Percentiles rank a stretch among this genome's conserved stretches.
Evolutionary conservation across 176 grass and related monocot genomes (phyloP).

Genomic region (Oryza glumipatula): DNA sequence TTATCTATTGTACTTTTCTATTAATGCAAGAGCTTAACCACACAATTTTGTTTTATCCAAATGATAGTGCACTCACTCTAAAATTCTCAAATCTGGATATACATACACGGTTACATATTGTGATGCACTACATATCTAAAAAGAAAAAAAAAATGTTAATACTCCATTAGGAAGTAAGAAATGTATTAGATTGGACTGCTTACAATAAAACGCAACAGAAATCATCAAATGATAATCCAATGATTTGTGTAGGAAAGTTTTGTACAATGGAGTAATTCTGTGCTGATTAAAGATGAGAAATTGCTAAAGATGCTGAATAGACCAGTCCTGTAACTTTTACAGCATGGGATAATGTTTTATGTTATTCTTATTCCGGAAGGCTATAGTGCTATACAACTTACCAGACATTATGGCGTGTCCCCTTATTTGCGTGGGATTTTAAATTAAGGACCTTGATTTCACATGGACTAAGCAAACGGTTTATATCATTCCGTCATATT

Average conservation of each 20-base stretch:
- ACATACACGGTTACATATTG: not conserved
- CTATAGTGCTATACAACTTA: not conserved
- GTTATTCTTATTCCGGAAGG: no score
- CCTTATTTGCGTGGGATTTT: not conserved
- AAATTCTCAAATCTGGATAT: slow-evolving; percentile 8
- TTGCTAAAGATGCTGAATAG: not conserved
- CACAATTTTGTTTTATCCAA: not conserved
- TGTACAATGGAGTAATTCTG: not conserved
- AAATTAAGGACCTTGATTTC: not conserved
- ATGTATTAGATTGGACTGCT: not conserved
- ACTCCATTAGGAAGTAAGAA: not conserved
- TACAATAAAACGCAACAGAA: not conserved
- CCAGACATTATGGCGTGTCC: not conserved
- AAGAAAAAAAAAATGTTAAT: not conserved
- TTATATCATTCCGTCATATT: not conserved
- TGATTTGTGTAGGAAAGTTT: not conserved
- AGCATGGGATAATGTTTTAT: not conserved
- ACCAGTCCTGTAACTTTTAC: not conserved
- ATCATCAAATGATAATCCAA: slow-evolving; percentile 5
- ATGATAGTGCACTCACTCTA: not conserved
- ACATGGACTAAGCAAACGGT: not conserved
- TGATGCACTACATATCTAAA: not conserved
- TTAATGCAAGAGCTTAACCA: not conserved
- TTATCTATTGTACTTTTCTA: not conserved
- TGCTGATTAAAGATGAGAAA: not conserved